These are phyloP conservation scores for Ottelia alismoides DNA, from an alignment of 106 monocot species.

Conservation along the genomic window DNA sequence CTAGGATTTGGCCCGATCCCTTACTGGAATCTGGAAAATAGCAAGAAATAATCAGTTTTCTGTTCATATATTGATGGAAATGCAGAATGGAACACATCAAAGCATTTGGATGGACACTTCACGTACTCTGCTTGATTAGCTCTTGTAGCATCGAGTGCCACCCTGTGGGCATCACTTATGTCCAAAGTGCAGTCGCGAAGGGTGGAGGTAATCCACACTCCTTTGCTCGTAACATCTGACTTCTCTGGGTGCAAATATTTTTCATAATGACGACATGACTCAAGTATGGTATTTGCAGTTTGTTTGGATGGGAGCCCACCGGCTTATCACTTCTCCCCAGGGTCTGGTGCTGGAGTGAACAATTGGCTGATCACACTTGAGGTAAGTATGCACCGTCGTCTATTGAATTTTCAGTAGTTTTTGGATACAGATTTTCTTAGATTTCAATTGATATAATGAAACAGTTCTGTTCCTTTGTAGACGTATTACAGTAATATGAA, in stretches of 20 bases:
- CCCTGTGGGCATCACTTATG: conserved; percentile 31
- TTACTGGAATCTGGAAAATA: too few species aligned
- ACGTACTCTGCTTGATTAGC: conserved; percentile 7
- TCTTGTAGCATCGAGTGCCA: conserved; percentile 11
- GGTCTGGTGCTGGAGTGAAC: conserved; percentile 45
- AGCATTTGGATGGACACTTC: neutral
- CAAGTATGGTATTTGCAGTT: conserved; percentile 20
- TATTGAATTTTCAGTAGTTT: too few species aligned
- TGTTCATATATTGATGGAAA: too few species aligned
- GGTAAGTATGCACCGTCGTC: too few species aligned
- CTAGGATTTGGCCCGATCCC: too few species aligned
- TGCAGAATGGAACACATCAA: conserved; percentile 12
- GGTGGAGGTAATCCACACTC: conserved; percentile 25
- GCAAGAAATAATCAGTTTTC: too few species aligned
- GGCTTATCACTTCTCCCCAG: conserved; percentile 50
- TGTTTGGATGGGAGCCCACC: conserved; percentile 84
- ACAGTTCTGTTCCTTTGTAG: too few species aligned
- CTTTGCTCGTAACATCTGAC: neutral
- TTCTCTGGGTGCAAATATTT: neutral
- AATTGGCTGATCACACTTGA: conserved; percentile 36
- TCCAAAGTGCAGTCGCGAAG: conserved; percentile 38
- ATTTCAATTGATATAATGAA: too few species aligned
- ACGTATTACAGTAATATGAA: too few species aligned
- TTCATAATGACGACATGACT: too few species aligned
- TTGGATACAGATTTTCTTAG: too few species aligned